A percentile compares a stretch with the other conserved stretches of the same genome.
Conservation (phyloP, 129 eudicot species). For the Arctium minus region DNA sequence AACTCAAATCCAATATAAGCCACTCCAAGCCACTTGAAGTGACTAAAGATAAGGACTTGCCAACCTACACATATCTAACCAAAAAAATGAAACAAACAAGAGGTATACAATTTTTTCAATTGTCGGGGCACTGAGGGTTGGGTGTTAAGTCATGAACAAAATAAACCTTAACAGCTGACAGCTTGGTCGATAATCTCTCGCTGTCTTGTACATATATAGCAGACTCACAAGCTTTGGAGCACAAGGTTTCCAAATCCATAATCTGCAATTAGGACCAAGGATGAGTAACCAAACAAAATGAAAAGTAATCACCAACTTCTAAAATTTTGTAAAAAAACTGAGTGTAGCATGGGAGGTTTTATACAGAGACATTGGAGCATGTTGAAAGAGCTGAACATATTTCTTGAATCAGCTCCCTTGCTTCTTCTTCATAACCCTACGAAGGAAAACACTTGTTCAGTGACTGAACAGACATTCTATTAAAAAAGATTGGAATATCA, state of each 20-base stretch:
- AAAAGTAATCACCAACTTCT: not conserved
- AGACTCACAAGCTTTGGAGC: conserved; percentile 41
- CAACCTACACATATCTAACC: not conserved
- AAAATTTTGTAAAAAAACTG: not conserved
- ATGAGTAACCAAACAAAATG: conserved; percentile 7
- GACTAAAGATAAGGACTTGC: not conserved
- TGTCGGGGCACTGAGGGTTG: not conserved
- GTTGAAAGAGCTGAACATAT: conserved; percentile 49
- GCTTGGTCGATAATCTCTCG: conserved; percentile 49
- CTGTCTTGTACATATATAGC: conserved; percentile 69
- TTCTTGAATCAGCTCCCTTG: conserved; percentile 59
- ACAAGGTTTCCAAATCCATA: conserved; percentile 66
- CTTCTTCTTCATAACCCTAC: conserved; percentile 69
- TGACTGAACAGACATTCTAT: not conserved
- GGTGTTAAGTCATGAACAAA: not conserved
- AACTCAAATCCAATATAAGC: not conserved
- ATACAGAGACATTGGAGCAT: conserved; percentile 50
- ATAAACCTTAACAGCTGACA: conserved; percentile 67
- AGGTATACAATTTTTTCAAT: not conserved
- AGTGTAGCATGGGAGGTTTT: conserved; percentile 2
- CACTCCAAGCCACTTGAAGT: not conserved
- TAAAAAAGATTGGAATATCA: not conserved
- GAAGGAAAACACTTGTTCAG: conserved; percentile 10
- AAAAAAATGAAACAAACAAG: no score
- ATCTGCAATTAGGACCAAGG: conserved; percentile 37